These are phyloP conservation scores for Glaciozyma antarctica DNA, from an alignment of 768 basidiomycete species.

Conservation along the genomic window DNA sequence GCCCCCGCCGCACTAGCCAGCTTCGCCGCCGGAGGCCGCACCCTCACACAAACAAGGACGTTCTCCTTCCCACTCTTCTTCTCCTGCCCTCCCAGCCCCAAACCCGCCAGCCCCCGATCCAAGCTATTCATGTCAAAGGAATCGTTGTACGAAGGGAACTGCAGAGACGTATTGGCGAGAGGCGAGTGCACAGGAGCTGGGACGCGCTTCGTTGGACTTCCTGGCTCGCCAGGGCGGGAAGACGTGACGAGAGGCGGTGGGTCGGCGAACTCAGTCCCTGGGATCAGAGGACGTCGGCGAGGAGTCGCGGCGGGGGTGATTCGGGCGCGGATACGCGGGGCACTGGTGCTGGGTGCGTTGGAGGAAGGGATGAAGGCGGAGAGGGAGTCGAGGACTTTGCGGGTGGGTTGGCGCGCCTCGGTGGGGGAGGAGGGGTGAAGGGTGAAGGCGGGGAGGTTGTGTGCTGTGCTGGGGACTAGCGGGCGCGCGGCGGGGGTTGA, in stretches of 20 bases:
- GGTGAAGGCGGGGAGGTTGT: conserved; percentile 10
- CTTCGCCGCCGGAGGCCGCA: conserved; percentile 28
- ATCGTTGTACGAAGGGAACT: not conserved
- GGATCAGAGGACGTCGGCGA: conserved; percentile 20
- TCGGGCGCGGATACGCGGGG: conserved; percentile 30
- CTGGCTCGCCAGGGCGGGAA: not conserved
- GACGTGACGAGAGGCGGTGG: not conserved
- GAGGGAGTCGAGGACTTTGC: not conserved
- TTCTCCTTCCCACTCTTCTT: conserved; percentile 23
- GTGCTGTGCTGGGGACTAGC: not conserved
- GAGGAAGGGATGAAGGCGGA: not conserved
- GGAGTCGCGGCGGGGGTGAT: conserved; percentile 31
- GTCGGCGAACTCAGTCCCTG: conserved; percentile 34
- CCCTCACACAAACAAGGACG: conserved; percentile 31
- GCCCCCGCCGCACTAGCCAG: not conserved
- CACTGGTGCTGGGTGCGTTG: conserved; percentile 1
- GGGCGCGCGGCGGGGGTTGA: not conserved
- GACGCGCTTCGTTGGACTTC: not conserved
- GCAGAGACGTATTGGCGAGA: not conserved
- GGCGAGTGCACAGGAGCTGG: not conserved
- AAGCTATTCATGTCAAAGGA: not conserved
- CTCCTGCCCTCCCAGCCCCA: not conserved
- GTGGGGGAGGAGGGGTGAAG: not conserved
- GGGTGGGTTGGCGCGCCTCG: not conserved
- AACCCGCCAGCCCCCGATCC: not conserved